Evolutionary conservation across 805 yeast genomes (phyloP).

Genomic region (Hanseniaspora lindneri): DNA sequence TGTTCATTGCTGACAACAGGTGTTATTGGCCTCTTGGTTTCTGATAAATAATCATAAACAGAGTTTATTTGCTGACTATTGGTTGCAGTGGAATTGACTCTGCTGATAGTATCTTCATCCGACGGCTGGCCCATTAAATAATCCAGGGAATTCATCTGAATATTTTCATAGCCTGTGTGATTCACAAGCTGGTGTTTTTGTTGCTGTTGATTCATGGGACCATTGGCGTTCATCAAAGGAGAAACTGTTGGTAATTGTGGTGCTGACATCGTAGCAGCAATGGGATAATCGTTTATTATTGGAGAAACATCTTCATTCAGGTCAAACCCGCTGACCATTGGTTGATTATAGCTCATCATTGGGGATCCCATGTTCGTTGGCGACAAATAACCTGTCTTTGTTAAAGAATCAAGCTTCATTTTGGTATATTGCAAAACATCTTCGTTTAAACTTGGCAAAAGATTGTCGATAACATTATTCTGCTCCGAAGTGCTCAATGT

Average conservation of each 20-base stretch:
- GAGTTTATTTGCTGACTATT: constrained; percentile 5
- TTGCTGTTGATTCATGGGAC: not conserved
- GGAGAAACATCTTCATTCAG: constrained; percentile 22
- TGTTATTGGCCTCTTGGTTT: not conserved
- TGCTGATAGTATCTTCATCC: constrained; percentile 11
- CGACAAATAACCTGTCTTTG: constrained; percentile 23
- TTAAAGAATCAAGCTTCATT: constrained; percentile 34
- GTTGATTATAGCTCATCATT: constrained; percentile 14
- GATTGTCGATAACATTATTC: constrained; percentile 42
- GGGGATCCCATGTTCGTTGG: constrained; percentile 25
- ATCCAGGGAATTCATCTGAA: constrained; percentile 16
- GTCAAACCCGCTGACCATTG: constrained; percentile 16
- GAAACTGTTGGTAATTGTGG: constrained; percentile 8
- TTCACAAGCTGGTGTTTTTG: constrained; percentile 1
- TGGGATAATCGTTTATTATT: constrained; percentile 15
- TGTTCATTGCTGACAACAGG: not conserved
- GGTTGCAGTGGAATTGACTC: constrained; percentile 1
- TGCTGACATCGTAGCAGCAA: constrained; percentile 16
- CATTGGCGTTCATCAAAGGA: not conserved
- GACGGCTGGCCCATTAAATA: constrained; percentile 14
- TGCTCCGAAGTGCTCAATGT: constrained; percentile 41
- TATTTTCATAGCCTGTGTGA: not conserved
- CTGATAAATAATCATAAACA: constrained; percentile 7
- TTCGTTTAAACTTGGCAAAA: constrained; percentile 39
- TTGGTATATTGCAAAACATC: constrained; percentile 42